Evolutionary conservation across 805 yeast species (phyloP), one percentile per base, ranked within the genome.

Genomic region (Wickerhamomyces sydowiorum): DNA sequence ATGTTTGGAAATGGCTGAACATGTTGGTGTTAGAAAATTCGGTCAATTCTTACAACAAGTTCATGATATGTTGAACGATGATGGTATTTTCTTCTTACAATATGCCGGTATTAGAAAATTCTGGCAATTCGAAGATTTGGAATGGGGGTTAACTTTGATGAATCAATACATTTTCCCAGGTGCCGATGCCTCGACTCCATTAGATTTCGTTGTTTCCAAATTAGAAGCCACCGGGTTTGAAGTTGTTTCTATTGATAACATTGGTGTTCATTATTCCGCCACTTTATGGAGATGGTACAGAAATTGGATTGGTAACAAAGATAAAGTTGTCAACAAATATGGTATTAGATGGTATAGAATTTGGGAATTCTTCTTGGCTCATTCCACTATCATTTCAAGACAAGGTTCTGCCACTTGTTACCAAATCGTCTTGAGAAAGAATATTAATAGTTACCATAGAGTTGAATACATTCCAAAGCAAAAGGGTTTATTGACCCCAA

Each of bases 91-190:
- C 73, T 83, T 74, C 62, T 72, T 88, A 62, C 96, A 88, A 70
- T 84, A 83, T 59, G 90, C 96, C 39, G 96, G 96, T 41, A 69
- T 88, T 56, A 80, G 96, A 71, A 89, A 88, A 70, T 72, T 76
- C 45, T 88, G 96, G 96, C 96, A 88, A 70, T 88, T 86, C 66
- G 96, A 88, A 70, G 96, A 88, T 65, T 75, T 88, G 58, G 73
- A 80, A 65, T 88, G 96, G 96, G 96, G 96, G 56, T 72, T 89
- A 62, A 32, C 35, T 32, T 88, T 88, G 67, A 89, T 88, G 96
- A 88, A 89, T 79, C 88, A 86, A 73, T 88, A 86, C 67, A 83
- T 88, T 61, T 88, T 88, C 87, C 96, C 96, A 35, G 96, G 96
- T 67, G 96, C 96, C 40, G 96, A 88, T 69, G 96, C 96, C 37